Base-by-base conservation (phyloP, 768 basidiomycete genomes). In the Pulveroboletus sp. region DNA sequence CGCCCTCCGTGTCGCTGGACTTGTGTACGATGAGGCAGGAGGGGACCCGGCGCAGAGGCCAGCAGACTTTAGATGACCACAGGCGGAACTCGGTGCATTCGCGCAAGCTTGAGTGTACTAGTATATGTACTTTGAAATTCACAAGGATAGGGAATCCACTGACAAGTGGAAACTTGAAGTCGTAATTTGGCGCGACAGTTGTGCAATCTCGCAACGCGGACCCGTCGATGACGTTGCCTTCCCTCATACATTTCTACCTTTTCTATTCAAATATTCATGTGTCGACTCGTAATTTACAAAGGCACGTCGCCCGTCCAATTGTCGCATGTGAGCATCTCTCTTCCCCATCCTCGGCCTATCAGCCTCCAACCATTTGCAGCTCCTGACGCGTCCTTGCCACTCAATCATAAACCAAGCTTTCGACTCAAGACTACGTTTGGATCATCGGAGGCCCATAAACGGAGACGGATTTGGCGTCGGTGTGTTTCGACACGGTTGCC, bases 371-470 rank as follows among this genome's bases (percentile, higher is more conserved):
- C 17, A 40, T 45, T 20, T 44, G 27, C 57, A 91, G 80, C 80
- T 97, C n/a, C 77, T 97, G 58, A 98, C 94, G 37, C 79, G 89
- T 41, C 95, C 95, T 43, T 85, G 86, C 52, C 95, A 97, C 71
- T 92, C 89, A 4, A 96, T 97, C 71, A 96, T 94, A 67, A 95
- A 95, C 67, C 93, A 96, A 71, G 93, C 95, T 1, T 94, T 93
- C 61, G 95, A 97, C 71, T 94, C 92, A 19, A 80, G 94, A 8
- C 75, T 99, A 27, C 81, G 95, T 17, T 67, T 92, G 45, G 90
- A 93, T 62, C 77, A 73, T 55, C 76, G 90, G 48, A 70, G 89
- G 53, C 91, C 90, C n/a, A 91, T 93, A 69, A 93, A 93, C 57
- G 90, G 91, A 9, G 94, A 97, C 65, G 95, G 95, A 0, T 98